Evolutionary conservation across 2,329 filamentous ascomycete species (phyloP), one percentile per base, ranked within the genome.

Genomic region (Microcyclospora pomicola): DNA sequence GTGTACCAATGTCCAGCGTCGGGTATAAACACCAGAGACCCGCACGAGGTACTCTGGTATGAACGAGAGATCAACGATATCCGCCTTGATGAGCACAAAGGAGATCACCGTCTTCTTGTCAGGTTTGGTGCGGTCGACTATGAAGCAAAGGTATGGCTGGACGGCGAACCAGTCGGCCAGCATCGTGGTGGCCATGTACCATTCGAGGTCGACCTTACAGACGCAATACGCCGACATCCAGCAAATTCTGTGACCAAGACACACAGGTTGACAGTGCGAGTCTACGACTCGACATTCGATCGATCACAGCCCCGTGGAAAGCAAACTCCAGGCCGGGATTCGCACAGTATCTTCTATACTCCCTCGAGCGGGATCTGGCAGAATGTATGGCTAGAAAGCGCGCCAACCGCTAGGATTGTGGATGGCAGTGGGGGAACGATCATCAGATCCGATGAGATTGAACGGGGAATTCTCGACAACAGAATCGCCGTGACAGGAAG

Each of bases 351-450:
- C 42, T 83, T 80, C 55, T 83, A 83, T 53, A 75, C 74, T 0
- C 74, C 80, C 0, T 83, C 78, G 52, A 78, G 75, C 27, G 80
- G 80, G 5, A 82, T 84, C 45, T 84, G 80, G 80, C 79, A 82
- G 52, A 69, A 68, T 13, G 79, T 83, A 0, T 84, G 79, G 79
- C 60, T 84, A 2, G 74, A 77, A 45, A 64, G 65, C 31, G 71
- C 75, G 2, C 73, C 74, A 1, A 40, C 55, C 0, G 60, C 64
- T 4, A 60, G 71, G 10, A 63, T 77, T 36, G 72, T 65, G 2
- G 68, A 75, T 44, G 68, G 70, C 47, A 71, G 68, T 46, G 57
- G 64, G 2, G 76, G 77, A 1, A 80, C 75, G 0, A 62, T 80
- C 6, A 50, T 77, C 27, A 62, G 60, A 27, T 68, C 71, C 2